A percentile compares a stretch with the other conserved stretches of the same genome.
Evolutionary conservation across 2,329 filamentous ascomycete genomes (phyloP).

Genomic region (Stemphylium vesicarium): DNA sequence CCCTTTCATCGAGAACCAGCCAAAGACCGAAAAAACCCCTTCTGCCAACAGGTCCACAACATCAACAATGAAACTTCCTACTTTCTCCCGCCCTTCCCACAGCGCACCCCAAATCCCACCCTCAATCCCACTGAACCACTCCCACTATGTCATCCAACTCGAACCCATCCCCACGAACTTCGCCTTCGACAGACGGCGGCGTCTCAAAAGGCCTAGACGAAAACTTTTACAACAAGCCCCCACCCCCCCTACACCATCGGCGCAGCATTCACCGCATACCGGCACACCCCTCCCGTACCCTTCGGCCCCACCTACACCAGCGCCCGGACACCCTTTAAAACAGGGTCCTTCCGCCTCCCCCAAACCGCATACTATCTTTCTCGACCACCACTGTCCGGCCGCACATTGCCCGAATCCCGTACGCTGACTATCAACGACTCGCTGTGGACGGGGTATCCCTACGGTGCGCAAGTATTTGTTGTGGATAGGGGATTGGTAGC

Average conservation of each 20-base stretch:
- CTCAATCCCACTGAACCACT: background rate
- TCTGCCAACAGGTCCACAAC: no score
- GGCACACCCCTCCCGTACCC: slow-evolving; percentile 4
- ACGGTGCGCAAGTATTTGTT: slow-evolving; percentile 5
- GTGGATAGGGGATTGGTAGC: slow-evolving; percentile 3
- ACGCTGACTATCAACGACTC: background rate
- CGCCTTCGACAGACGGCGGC: background rate
- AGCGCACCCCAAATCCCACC: background rate
- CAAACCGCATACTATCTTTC: slow-evolving; percentile 7
- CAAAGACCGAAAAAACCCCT: no score
- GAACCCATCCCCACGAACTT: background rate
- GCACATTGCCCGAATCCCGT: background rate
- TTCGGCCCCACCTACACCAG: slow-evolving; percentile 6
- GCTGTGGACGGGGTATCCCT: slow-evolving; percentile 1
- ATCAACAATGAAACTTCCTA: no score
- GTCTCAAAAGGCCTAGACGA: background rate
- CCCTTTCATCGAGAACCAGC: background rate
- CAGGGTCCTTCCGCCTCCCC: background rate
- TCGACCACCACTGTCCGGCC: background rate
- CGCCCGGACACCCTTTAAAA: background rate
- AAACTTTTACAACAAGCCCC: background rate
- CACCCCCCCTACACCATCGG: slow-evolving; percentile 7
- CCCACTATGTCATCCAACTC: background rate
- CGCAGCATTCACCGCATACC: slow-evolving; percentile 2
- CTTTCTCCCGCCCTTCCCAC: no score